phyloP scores from a whole-genome alignment of 441 rosid species.

The Omphalea diandra region DNA sequence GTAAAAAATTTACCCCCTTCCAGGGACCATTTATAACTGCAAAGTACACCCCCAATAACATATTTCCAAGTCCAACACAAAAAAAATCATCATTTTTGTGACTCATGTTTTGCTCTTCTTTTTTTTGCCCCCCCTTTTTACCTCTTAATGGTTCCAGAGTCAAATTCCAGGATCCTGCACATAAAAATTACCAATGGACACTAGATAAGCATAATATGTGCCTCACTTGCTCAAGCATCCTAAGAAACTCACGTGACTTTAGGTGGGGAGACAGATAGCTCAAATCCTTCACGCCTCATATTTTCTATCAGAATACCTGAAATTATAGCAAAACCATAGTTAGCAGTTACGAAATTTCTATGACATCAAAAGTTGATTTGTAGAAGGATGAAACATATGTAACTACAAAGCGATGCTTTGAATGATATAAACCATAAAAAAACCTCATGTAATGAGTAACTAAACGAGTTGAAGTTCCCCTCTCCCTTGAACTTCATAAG shows the following conservation, averaged over 20 bases:
- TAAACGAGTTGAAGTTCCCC: slow-evolving; percentile 98
- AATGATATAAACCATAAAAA: neutral
- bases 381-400: neutral
- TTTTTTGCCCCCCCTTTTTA: too few relatives aligned
- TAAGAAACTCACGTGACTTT: slow-evolving; percentile 79
- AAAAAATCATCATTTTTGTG: neutral
- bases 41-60: neutral
- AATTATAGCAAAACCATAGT: slow-evolving; percentile 21
- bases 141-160: neutral
- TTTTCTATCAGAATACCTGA: slow-evolving; percentile 96
- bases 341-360: slow-evolving; percentile 15
- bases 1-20: neutral
- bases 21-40: neutral
- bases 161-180: neutral
- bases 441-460: slow-evolving; percentile 22
- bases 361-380: neutral
- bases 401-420: neutral
- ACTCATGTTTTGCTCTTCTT: neutral
- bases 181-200: neutral
- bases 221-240: slow-evolving; percentile 7
- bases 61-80: neutral
- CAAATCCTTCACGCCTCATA: slow-evolving; percentile 98
- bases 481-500: slow-evolving; percentile 95
- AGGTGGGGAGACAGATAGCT: slow-evolving; percentile 93
- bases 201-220: neutral